Conservation (phyloP, 805 yeast species). For the Grigorovia transvaalensis region DNA sequence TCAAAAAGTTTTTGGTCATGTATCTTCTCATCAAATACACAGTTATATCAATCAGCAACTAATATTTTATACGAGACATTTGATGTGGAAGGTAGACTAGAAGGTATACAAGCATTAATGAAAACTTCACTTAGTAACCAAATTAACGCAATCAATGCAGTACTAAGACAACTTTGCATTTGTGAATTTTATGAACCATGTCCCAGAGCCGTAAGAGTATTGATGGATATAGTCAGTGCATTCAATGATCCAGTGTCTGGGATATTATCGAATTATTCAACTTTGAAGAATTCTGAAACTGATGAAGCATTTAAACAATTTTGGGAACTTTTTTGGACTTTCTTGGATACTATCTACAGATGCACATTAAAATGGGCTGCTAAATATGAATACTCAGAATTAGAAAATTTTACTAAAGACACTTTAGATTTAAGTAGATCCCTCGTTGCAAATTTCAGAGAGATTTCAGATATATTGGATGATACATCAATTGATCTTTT, state of each 20-base stretch:
- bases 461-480: constrained; percentile 32
- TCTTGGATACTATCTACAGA: constrained; percentile 55
- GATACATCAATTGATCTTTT: constrained; percentile 34
- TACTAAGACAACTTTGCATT: constrained; percentile 35
- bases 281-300: constrained; percentile 17
- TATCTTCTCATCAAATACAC: constrained; percentile 50
- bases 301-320: constrained; percentile 27
- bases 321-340: constrained; percentile 72
- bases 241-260: constrained; percentile 62
- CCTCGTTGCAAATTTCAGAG: constrained; percentile 54
- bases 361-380: constrained; percentile 71
- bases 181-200: constrained; percentile 57
- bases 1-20: constrained; percentile 66
- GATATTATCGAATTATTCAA: constrained; percentile 28
- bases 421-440: constrained; percentile 67
- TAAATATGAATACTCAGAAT: constrained; percentile 40
- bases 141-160: constrained; percentile 38
- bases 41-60: constrained; percentile 56
- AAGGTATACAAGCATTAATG: constrained; percentile 54
- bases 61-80: constrained; percentile 65
- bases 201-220: constrained; percentile 60
- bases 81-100: constrained; percentile 71
- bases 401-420: constrained; percentile 79
- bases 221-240: constrained; percentile 61
- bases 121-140: constrained; percentile 35